Evolutionary conservation across 2,329 filamentous ascomycete species (phyloP), one percentile per base, ranked within the genome.

Genomic region (Claviceps pazoutovae): DNA sequence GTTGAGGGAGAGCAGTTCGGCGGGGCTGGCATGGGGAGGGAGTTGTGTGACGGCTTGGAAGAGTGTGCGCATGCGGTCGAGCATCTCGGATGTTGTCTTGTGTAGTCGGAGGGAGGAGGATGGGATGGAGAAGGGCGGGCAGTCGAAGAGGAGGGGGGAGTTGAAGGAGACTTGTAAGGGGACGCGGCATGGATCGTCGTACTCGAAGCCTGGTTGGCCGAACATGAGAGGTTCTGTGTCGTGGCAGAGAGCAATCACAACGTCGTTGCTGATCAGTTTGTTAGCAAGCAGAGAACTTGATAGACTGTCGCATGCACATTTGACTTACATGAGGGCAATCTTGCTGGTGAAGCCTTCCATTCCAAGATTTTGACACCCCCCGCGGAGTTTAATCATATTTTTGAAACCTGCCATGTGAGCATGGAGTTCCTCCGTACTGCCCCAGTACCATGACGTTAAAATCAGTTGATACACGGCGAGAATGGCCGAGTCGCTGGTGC

Each of bases 391-490:
- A 9, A 78, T 68, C 71, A 78, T 75, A 47, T 70, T 68, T 54
- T 67, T 65, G 16, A 79, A 64, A 0, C 74, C 74, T 6, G 59
- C 60, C 53, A 76, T 66, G 50, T 78, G 75, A 1, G 68, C 67
- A 23, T 67, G 64, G 11, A 77, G 62, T 53, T 73, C 70, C 39
- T 65, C 59, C 0, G 66, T 68, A 26, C 68, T 69, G 5, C 74
- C 73, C 73, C 74, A 76, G 57, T 75, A 76, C 75, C 75, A 79
- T 53, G 76, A 75, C 46, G 74, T 69, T 23, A 74, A 60, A 21
- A 74, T 67, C 54, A 77, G 66, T 57, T 76, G 74, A 1, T 71
- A 61, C 5, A 76, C 72, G 3, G 67, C 72, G 5, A 74, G 67
- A 41, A 78, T 69, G 4, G 70, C 68, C 36, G 70, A 67, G 55